Conservation (phyloP, 805 yeast genomes). For the Myxozyma sirexii region DNA sequence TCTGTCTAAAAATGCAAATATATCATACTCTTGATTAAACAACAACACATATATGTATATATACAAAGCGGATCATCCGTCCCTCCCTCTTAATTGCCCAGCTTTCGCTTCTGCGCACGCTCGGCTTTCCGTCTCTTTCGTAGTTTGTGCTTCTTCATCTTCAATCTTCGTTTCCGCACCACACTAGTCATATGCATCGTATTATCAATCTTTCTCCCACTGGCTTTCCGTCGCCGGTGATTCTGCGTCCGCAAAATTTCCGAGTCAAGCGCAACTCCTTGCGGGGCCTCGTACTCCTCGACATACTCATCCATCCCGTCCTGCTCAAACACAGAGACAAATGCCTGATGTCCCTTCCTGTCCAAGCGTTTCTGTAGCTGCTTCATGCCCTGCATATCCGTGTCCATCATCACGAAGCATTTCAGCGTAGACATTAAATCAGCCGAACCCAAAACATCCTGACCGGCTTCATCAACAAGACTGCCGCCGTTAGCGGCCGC, state of each 20-base stretch:
- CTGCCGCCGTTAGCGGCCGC: not conserved
- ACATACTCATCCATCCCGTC: not conserved
- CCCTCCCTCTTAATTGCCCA: constrained; percentile 19
- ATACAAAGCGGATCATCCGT: too few relatives aligned
- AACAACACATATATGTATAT: too few relatives aligned
- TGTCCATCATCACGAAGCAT: constrained; percentile 21
- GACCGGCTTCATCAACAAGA: not conserved
- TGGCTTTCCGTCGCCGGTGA: not conserved
- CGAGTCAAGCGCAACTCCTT: constrained; percentile 1
- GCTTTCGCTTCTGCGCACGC: constrained; percentile 50
- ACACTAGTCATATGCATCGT: constrained; percentile 43
- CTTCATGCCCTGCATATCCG: constrained; percentile 18
- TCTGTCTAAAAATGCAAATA: too few relatives aligned
- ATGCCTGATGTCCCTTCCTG: constrained; percentile 10
- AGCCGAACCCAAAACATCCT: constrained; percentile 12
- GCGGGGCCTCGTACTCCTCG: constrained; percentile 7
- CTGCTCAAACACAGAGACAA: constrained; percentile 7
- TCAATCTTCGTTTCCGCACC: constrained; percentile 68
- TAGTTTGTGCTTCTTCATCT: constrained; percentile 97
- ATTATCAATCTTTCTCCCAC: not conserved
- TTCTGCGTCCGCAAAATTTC: not conserved
- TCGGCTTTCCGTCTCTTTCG: constrained; percentile 96
- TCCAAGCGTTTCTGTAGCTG: constrained; percentile 18
- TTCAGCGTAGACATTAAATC: constrained; percentile 18
- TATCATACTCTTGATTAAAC: too few relatives aligned